phyloP scores from a whole-genome alignment of 805 yeast species.

The Sungouiella thailandica region DNA sequence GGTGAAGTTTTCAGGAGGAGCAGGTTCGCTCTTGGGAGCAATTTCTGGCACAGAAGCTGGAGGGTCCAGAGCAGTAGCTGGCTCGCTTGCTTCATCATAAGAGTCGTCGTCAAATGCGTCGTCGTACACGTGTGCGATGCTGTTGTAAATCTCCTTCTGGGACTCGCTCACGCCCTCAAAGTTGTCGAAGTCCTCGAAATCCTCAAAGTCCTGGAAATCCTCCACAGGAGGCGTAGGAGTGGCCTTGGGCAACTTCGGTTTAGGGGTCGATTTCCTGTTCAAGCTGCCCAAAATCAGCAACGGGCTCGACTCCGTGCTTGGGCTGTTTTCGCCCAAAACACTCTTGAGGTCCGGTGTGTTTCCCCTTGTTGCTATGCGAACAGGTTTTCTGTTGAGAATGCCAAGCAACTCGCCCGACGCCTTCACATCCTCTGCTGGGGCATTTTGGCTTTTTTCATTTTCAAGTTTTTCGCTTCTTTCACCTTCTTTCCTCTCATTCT shows the following conservation, averaged over 20 bases:
- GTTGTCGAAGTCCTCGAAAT: constrained; percentile 26
- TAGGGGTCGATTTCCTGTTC: constrained; percentile 6
- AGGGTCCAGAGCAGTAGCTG: too few relatives aligned
- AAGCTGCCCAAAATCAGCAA: constrained; percentile 12
- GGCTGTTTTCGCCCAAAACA: constrained; percentile 1
- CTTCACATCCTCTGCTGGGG: too few relatives aligned
- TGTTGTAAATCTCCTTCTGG: constrained; percentile 19
- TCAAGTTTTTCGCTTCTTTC: too few relatives aligned
- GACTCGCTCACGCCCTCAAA: constrained; percentile 19
- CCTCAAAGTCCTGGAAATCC: constrained; percentile 29
- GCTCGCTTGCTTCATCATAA: constrained; percentile 6
- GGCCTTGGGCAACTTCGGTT: not conserved
- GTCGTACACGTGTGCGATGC: constrained; percentile 21
- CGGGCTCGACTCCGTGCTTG: too few relatives aligned
- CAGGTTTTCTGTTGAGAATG: constrained; percentile 7
- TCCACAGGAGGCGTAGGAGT: constrained; percentile 4
- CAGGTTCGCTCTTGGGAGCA: too few relatives aligned
- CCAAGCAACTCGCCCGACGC: constrained; percentile 9
- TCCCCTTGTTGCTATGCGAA: constrained; percentile 10
- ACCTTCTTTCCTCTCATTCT: not conserved
- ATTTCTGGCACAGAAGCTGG: too few relatives aligned
- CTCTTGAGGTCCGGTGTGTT: constrained; percentile 10
- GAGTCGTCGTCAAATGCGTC: constrained; percentile 36
- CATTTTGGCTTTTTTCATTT: too few relatives aligned
- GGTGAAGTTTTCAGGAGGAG: too few relatives aligned